A percentile compares a stretch with the other conserved stretches of the same genome.
Evolutionary conservation across 2,329 filamentous ascomycete species (phyloP).

Genomic region (Grosmannia penicillata): DNA sequence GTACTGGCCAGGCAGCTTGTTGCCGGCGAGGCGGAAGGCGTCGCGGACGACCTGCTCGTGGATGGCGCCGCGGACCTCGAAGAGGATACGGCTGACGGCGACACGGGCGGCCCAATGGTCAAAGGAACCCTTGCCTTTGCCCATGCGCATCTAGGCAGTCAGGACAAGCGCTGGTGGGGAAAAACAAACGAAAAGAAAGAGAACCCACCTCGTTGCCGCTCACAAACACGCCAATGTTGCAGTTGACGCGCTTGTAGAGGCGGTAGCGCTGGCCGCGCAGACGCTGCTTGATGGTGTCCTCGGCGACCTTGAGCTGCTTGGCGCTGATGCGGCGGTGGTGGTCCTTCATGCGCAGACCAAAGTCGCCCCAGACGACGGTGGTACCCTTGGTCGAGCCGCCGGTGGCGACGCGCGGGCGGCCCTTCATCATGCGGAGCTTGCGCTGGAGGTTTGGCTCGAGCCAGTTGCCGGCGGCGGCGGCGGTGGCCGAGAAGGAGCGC

Average conservation of each 20-base stretch:
- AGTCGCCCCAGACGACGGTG: conserved; percentile 92
- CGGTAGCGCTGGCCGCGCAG: conserved; percentile 85
- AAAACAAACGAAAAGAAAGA: not conserved
- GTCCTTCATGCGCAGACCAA: conserved; percentile 83
- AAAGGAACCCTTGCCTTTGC: conserved; percentile 95
- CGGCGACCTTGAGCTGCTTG: conserved; percentile 72
- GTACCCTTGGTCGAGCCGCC: conserved; percentile 87
- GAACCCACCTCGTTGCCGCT: conserved; percentile 72
- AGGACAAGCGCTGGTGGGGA: not conserved
- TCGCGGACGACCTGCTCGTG: conserved; percentile 92
- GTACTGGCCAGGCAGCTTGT: conserved; percentile 84
- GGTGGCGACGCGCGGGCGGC: conserved; percentile 72
- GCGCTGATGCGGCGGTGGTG: conserved; percentile 85
- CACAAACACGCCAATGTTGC: conserved; percentile 89
- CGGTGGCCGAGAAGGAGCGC: conserved; percentile 61
- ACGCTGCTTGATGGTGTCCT: conserved; percentile 82
- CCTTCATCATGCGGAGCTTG: conserved; percentile 84
- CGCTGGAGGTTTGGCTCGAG: conserved; percentile 62
- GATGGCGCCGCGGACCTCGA: conserved; percentile 80
- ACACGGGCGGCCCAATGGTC: conserved; percentile 92
- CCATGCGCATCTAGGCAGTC: conserved; percentile 68
- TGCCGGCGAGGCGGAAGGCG: conserved; percentile 83
- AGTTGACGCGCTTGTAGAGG: conserved; percentile 78
- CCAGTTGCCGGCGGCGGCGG: conserved; percentile 51
- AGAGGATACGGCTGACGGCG: conserved; percentile 78